Evolutionary conservation across 805 yeast genomes (phyloP), one percentile per base, ranked within the genome.

Genomic region (Candida pseudofarinosa): DNA sequence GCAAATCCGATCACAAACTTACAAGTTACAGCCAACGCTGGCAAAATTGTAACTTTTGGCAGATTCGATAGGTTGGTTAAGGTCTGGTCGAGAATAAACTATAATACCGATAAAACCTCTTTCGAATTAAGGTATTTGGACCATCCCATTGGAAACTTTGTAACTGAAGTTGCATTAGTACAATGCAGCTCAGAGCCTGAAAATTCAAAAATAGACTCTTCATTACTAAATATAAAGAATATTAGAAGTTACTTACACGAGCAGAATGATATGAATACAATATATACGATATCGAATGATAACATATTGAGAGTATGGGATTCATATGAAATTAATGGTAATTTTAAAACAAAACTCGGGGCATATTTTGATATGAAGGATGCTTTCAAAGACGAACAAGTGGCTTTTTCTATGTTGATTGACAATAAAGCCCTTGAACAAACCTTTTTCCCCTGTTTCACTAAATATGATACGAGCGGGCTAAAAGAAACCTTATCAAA

Each of bases 51-150:
- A 17, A 85, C 89, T 6, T 72, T 77, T 32, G 81, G 85, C 0
- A 67, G 66, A 33, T 77, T 74, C 56, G 96, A 88, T 58, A 69
- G 71, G 30, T 66, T 85, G 12, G 80, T 87, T 20, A 88, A 87
- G 55, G 69, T 88, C 2, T 90, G 96, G 96, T 73, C 81, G 41
- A 67, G 97, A 39, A 70, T 80, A 5, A 76, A 84, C 5, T 86
- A 81, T 54, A 88, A 85, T 28, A 73, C 75, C 19, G 61, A 58
- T 37, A 58, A 62, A 30, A 74, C 79, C 33, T 73, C 82, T 4
- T 88, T 88, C 57, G 93, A 85, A 52, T 65, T 88, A 47, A 65
- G 79, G 0, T 82, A 85, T 52, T 62, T 88, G 17, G 73, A 78
- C n/a, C 95, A 86, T 55, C 80, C 83, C 2, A 41, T 38, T 14